Conservation (phyloP, 352 stramenopile genomes). For the Phytophthora pisi region DNA sequence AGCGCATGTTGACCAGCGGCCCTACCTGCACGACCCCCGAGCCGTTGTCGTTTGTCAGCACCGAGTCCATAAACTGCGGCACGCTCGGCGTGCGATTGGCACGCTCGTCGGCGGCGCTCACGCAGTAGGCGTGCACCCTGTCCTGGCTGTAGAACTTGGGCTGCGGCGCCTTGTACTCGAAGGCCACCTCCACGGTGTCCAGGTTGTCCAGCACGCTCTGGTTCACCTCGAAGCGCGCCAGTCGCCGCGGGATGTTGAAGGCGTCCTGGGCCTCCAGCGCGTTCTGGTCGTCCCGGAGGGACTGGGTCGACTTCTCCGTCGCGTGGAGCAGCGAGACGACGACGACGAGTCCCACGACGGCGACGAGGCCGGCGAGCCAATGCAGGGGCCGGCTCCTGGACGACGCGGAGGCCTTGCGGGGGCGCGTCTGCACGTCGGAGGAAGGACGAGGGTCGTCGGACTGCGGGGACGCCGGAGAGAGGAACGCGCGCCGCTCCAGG, state of each 20-base stretch:
- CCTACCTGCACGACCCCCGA: slow-evolving; percentile 37
- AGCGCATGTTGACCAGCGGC: slow-evolving; percentile 57
- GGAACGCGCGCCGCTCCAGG: slow-evolving; percentile 31
- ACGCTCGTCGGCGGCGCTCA: slow-evolving; percentile 30
- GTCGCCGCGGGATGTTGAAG: slow-evolving; percentile 23
- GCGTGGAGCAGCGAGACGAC: slow-evolving; percentile 19
- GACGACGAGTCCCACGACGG: slow-evolving; percentile 25
- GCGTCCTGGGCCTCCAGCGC: slow-evolving; percentile 22
- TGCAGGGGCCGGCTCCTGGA: slow-evolving; percentile 16
- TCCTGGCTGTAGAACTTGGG: slow-evolving; percentile 31
- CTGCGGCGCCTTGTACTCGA: slow-evolving; percentile 42
- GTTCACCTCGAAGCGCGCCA: slow-evolving; percentile 39
- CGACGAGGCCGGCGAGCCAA: slow-evolving; percentile 12
- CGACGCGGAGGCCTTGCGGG: slow-evolving; percentile 10
- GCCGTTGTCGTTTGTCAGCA: slow-evolving; percentile 28
- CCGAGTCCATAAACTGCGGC: slow-evolving; percentile 31
- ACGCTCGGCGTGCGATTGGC: slow-evolving; percentile 21
- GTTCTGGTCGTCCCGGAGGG: slow-evolving; percentile 12
- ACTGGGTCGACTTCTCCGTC: slow-evolving; percentile 13
- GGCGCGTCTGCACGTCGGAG: slow-evolving; percentile 13
- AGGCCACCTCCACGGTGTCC: slow-evolving; percentile 41
- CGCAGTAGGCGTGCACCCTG: slow-evolving; percentile 39
- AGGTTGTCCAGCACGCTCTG: slow-evolving; percentile 34
- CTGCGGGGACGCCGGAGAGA: slow-evolving; percentile 17
- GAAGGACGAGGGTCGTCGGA: slow-evolving; percentile 4